Conservation (phyloP, 768 basidiomycete species). For the Naganishia antarctica region DNA sequence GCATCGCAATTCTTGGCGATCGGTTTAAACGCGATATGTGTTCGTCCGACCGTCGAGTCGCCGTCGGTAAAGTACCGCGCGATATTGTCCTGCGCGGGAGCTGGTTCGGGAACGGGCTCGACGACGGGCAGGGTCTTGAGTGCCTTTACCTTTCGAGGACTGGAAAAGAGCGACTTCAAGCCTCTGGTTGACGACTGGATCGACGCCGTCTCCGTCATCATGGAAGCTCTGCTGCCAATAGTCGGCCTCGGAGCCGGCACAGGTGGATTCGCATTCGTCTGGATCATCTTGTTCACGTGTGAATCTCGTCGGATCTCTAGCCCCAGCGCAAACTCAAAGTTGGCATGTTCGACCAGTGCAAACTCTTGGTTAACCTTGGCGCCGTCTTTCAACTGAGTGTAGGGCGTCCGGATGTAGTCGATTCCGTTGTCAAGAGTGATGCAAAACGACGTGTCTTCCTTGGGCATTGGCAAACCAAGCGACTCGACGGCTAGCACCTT, state of each 20-base stretch:
- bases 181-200: constrained; percentile 50
- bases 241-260: constrained; percentile 46
- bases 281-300: constrained; percentile 63
- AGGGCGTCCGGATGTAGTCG: constrained; percentile 84
- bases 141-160: constrained; percentile 50
- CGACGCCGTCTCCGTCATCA: constrained; percentile 51
- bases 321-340: constrained; percentile 88
- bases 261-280: constrained; percentile 62
- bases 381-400: constrained; percentile 37
- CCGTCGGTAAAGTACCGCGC: constrained; percentile 41
- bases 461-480: constrained; percentile 71
- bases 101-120: neutral
- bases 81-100: constrained; percentile 33
- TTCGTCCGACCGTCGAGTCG: constrained; percentile 65
- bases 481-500: constrained; percentile 75
- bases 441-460: constrained; percentile 66
- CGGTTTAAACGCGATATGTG: constrained; percentile 83
- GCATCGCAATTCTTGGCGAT: constrained; percentile 77
- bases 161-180: constrained; percentile 54
- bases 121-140: constrained; percentile 29
- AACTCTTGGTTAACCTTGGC: constrained; percentile 49
- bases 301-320: constrained; percentile 80
- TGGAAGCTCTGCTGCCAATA: constrained; percentile 30
- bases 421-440: constrained; percentile 95
- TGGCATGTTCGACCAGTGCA: constrained; percentile 61